These are phyloP conservation scores for Penicillium canescens DNA, from an alignment of 495 filamentous ascomycete genomes.

Conservation along the genomic window DNA sequence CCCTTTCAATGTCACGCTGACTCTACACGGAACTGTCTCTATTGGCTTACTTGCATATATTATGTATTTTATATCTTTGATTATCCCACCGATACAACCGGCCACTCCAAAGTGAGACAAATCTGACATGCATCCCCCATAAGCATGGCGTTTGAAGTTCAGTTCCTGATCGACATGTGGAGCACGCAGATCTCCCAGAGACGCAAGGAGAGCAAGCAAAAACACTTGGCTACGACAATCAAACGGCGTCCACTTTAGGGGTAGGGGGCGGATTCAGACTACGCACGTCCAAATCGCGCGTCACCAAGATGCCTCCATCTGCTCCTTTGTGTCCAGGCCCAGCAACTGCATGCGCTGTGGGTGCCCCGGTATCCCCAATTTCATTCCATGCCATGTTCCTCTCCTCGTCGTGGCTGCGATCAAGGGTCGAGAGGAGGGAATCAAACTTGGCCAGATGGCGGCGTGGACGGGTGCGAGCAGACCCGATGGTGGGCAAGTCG, in stretches of 20 bases:
- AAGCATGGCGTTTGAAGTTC: neutral
- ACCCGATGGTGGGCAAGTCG: slow-evolving; percentile 7
- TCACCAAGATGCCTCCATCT: neutral
- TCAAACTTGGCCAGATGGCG: neutral
- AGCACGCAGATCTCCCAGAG: neutral
- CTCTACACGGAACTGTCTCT: neutral
- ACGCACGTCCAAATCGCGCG: slow-evolving; percentile 3
- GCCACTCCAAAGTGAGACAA: neutral
- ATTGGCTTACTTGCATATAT: neutral
- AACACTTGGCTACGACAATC: neutral
- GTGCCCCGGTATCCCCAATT: neutral
- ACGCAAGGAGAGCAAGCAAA: neutral
- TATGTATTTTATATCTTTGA: neutral
- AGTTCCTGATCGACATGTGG: neutral
- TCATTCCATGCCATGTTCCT: neutral
- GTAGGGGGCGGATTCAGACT: neutral
- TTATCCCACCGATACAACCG: neutral
- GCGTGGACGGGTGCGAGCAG: neutral
- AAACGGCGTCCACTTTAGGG: too few relatives aligned
- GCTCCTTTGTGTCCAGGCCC: neutral
- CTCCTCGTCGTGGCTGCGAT: neutral
- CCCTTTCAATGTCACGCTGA: too few relatives aligned
- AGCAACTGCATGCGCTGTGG: neutral
- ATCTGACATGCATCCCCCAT: slow-evolving; percentile 2
- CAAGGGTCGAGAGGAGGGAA: neutral